These are phyloP conservation scores for Aspergillus thermomutatus DNA, from an alignment of 2,329 filamentous ascomycete genomes.

Conservation along the genomic window DNA sequence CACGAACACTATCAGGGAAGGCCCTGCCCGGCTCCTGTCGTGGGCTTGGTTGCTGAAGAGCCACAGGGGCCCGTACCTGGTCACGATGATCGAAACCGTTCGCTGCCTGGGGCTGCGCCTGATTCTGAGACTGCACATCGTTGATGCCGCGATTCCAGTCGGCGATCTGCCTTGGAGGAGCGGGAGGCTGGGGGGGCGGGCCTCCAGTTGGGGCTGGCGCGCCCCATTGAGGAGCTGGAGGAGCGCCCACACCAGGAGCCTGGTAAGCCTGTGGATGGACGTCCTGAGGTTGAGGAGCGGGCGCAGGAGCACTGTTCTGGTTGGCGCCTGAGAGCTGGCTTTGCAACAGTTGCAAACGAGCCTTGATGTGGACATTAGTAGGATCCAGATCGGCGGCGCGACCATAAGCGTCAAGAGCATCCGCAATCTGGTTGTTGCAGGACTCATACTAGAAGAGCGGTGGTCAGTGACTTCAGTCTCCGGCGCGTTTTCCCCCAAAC, in stretches of 20 bases:
- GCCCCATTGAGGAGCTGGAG: conserved; percentile 86
- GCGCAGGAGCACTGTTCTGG: conserved; percentile 73
- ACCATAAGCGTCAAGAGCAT: conserved; percentile 93
- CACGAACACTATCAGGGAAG: conserved; percentile 64
- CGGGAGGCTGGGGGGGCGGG: conserved; percentile 55
- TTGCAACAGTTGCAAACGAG: conserved; percentile 82
- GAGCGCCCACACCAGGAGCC: conserved; percentile 73
- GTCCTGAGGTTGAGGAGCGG: conserved; percentile 74
- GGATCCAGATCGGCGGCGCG: conserved; percentile 93
- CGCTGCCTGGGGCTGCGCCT: conserved; percentile 38
- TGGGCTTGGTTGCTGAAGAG: conserved; percentile 71
- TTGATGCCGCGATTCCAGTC: conserved; percentile 68
- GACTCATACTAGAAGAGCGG: conserved; percentile 72
- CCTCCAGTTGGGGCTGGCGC: conserved; percentile 58
- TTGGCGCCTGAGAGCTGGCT: conserved; percentile 67
- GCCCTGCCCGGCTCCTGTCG: conserved; percentile 67
- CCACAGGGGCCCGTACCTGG: conserved; percentile 63
- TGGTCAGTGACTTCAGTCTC: conserved; percentile 1
- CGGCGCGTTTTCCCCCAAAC: background rate
- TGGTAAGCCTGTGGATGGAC: conserved; percentile 95
- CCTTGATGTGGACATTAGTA: conserved; percentile 91
- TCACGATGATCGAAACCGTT: conserved; percentile 83
- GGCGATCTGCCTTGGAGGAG: conserved; percentile 59
- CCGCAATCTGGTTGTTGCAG: conserved; percentile 97
- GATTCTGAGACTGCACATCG: conserved; percentile 65